Evolutionary conservation across 331 rosid genomes (phyloP), one percentile per base, ranked within the genome.

Genomic region (Acacia pycnantha): DNA sequence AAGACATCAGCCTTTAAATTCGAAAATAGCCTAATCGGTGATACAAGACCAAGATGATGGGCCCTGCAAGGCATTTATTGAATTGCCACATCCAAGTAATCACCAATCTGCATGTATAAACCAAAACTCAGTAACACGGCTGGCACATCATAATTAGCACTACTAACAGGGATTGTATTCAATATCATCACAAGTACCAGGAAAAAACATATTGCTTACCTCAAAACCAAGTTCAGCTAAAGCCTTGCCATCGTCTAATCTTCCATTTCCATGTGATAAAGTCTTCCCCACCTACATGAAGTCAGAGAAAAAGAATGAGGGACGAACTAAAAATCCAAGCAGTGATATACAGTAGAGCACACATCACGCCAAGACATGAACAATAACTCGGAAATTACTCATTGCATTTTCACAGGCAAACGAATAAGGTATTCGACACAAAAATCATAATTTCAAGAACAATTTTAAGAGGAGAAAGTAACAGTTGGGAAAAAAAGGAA

Each of bases 231-330:
- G 71, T 33, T 65, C 71, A 16, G 71, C 71, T 33, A 65, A 65
- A 31, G 71, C 71, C 71, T 65, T 65, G 71, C 71, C 71, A 29
- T 65, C 71, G 8, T 65, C 71, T 31, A 65, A 65, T 31, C 71
- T 31, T 18, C 71, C 71, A 33, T 2, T 65, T 33, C 89, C 90
- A 64, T n/a, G 64, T 22, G 92, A 85, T 26, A 82, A 77, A 14
- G 92, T 83, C 77, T 85, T 87, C 26, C 90, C 90, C 80, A 89
- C 92, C 92, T 89, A 68, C 85, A 81, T 56, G 74, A 82, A 78
- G 78, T 76, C 77, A 80, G 50, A 66, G 77, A 16, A 53, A 70
- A 12, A 70, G 35, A 41, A 46, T 70, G 58, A 70, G 40, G 11
- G 13, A 6, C 53, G 22, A 31, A 70, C 22, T 44, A 13, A 24